A percentile compares a stretch with the other conserved stretches of the same genome.
phyloP scores from a whole-genome alignment of 2,329 filamentous ascomycete genomes.

The Periconia sp. region DNA sequence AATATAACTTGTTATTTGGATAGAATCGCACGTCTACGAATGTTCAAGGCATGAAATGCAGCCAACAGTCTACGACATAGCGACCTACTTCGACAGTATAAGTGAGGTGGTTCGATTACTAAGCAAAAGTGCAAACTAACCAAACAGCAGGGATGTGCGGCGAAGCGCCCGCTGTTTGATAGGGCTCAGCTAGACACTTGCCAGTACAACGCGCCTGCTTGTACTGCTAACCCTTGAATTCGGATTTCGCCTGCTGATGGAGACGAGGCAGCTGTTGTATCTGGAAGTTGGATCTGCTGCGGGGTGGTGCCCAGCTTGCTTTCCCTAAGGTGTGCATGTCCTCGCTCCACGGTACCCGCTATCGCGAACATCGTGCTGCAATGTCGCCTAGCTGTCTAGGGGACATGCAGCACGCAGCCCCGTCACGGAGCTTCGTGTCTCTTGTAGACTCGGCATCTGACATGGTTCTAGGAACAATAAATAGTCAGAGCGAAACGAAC shows the following conservation, averaged over 20 bases:
- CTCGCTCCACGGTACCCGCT: conserved; percentile 20
- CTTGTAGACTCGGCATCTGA: conserved; percentile 27
- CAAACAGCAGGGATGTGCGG: conserved; percentile 12
- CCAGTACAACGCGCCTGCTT: conserved; percentile 11
- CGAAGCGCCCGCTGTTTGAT: conserved; percentile 16
- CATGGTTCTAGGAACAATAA: conserved; percentile 25
- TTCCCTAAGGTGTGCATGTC: conserved; percentile 17
- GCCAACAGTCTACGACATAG: too few species aligned
- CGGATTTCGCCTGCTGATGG: conserved; percentile 41
- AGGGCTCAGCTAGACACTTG: conserved; percentile 7
- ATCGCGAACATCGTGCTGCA: conserved; percentile 25
- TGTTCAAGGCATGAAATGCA: too few species aligned
- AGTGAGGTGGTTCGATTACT: neutral
- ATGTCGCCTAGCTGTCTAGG: conserved; percentile 25
- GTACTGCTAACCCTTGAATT: conserved; percentile 14
- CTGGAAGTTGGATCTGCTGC: conserved; percentile 41
- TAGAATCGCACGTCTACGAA: too few species aligned
- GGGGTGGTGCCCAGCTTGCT: conserved; percentile 33
- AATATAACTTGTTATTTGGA: too few species aligned
- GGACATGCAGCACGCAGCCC: conserved; percentile 17
- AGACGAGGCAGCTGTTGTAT: conserved; percentile 37
- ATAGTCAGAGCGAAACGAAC: conserved; percentile 14
- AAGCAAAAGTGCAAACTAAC: conserved; percentile 6
- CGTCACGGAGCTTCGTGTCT: conserved; percentile 6
- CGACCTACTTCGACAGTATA: neutral